Conservation (phyloP, 345 rosid species). For the Sonneratia caseolaris region DNA sequence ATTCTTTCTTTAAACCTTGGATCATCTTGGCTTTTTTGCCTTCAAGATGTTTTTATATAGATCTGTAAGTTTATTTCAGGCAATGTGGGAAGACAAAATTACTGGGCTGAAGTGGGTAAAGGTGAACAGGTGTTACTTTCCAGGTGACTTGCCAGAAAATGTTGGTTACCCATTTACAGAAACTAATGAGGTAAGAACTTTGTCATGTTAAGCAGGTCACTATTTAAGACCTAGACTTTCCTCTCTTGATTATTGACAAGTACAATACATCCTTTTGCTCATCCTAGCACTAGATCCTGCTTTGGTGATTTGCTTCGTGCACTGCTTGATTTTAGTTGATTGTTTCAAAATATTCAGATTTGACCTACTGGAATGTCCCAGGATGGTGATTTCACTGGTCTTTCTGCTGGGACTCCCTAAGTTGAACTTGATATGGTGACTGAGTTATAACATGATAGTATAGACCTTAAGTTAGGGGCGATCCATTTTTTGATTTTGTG, state of each 20-base stretch:
- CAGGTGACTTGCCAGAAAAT: conserved; percentile 52
- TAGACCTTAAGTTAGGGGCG: neutral
- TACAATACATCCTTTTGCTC: neutral
- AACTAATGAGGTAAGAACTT: conserved; percentile 41
- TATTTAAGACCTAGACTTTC: neutral
- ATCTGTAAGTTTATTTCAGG: conserved; percentile 24
- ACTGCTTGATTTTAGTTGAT: neutral
- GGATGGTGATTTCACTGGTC: neutral
- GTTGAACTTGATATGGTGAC: neutral
- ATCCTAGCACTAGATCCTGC: neutral
- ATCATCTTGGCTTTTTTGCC: neutral
- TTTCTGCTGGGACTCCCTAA: neutral
- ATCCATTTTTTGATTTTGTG: neutral
- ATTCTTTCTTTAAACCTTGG: no score
- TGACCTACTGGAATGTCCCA: neutral
- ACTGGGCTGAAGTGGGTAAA: conserved; percentile 51
- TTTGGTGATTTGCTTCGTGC: neutral
- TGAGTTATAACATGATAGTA: neutral
- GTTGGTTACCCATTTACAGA: conserved; percentile 48
- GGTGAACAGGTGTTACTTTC: conserved; percentile 51
- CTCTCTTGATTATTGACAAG: neutral
- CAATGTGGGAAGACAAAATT: conserved; percentile 58
- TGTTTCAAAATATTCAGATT: neutral
- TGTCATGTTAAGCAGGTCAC: neutral
- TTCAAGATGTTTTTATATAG: neutral